Evolutionary conservation across 371 early-diverging fungal species (phyloP).

Genomic region (Syncephalastrum sp.): DNA sequence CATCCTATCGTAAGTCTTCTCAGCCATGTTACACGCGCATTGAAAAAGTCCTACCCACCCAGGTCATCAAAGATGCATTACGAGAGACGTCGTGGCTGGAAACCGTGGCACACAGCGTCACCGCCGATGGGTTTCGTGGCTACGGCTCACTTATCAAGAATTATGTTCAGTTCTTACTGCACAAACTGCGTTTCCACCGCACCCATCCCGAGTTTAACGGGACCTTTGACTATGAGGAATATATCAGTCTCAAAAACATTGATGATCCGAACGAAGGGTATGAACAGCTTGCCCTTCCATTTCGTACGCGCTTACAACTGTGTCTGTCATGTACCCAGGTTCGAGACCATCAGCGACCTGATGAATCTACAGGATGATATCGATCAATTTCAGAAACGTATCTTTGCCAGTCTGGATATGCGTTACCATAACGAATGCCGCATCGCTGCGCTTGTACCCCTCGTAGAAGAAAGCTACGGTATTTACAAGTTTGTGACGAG

Average conservation of each 20-base stretch:
- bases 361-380: slow-evolving; percentile 88
- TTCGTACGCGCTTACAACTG: too few species aligned
- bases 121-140: slow-evolving; percentile 63
- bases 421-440: slow-evolving; percentile 91
- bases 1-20: slow-evolving; percentile 68
- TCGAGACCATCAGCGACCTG: slow-evolving; percentile 91
- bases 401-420: slow-evolving; percentile 83
- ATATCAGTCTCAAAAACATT: slow-evolving; percentile 85
- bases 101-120: slow-evolving; percentile 60
- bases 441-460: slow-evolving; percentile 91
- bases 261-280: slow-evolving; percentile 97
- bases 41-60: background rate
- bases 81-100: slow-evolving; percentile 67
- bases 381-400: slow-evolving; percentile 85
- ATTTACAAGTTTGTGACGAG: slow-evolving; percentile 93
- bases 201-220: slow-evolving; percentile 94
- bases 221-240: slow-evolving; percentile 95
- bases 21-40: too few species aligned
- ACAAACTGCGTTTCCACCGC: slow-evolving; percentile 90
- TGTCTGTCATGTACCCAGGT: slow-evolving; percentile 40
- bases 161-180: slow-evolving; percentile 84
- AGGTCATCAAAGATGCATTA: slow-evolving; percentile 75
- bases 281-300: too few species aligned
- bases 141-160: slow-evolving; percentile 88
- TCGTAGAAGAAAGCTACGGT: slow-evolving; percentile 93